phyloP scores from a whole-genome alignment of 169 alveolate genomes.

The Cystoisospora suis region DNA sequence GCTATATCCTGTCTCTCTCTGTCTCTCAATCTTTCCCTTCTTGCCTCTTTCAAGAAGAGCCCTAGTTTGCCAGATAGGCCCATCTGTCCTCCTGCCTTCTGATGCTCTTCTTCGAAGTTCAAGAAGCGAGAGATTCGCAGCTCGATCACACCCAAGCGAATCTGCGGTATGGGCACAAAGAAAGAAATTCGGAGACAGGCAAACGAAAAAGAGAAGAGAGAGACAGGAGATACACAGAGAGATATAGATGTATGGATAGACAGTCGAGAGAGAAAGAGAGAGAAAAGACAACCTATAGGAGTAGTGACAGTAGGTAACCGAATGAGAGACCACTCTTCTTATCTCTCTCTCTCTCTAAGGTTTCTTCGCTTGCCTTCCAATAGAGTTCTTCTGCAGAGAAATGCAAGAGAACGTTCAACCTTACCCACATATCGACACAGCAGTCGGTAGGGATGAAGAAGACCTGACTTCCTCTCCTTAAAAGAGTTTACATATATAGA shows the following conservation, averaged over 20 bases:
- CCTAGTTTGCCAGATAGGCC: conserved; percentile 64
- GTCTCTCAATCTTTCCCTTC: no score
- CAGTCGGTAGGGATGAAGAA: no score
- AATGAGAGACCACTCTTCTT: not conserved
- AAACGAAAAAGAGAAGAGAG: not conserved
- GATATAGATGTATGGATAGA: no score
- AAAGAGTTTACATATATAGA: no score
- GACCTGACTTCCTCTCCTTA: no score
- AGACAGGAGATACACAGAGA: not conserved
- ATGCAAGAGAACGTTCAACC: no score
- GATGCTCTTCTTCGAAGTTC: conserved; percentile 39
- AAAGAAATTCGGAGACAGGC: not conserved
- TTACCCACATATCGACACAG: no score
- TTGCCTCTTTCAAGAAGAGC: conserved; percentile 51
- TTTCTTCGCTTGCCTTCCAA: not conserved
- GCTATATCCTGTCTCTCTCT: no score
- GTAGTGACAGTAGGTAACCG: no score
- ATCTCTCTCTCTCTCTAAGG: not conserved
- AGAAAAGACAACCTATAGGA: not conserved
- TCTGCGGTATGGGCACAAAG: conserved; percentile 13
- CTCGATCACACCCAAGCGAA: conserved; percentile 51
- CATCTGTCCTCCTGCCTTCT: conserved; percentile 45
- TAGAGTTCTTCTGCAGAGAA: no score
- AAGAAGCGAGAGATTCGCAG: conserved; percentile 59
- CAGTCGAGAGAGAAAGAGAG: not conserved